phyloP scores from a whole-genome alignment of 2,329 filamentous ascomycete genomes.

The Penicillium brasilianum region DNA sequence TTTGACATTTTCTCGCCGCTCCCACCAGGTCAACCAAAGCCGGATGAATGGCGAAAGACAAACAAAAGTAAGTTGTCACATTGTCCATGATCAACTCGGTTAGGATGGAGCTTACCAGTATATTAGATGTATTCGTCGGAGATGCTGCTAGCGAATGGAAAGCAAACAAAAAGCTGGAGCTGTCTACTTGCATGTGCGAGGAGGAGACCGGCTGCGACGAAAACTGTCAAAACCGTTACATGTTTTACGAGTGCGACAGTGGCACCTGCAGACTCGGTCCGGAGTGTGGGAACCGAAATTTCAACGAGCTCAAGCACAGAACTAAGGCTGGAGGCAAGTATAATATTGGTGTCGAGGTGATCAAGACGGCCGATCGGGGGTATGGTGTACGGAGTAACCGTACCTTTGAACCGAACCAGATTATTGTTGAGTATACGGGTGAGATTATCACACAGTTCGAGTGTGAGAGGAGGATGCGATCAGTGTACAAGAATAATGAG shows the following conservation, averaged over 20 bases:
- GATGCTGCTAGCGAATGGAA: constrained; percentile 82
- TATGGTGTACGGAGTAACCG: constrained; percentile 91
- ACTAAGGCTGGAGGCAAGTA: constrained; percentile 81
- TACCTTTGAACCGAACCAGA: constrained; percentile 84
- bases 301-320: constrained; percentile 77
- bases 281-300: constrained; percentile 86
- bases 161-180: constrained; percentile 73
- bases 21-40: constrained; percentile 83
- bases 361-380: constrained; percentile 86
- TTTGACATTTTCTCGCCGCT: constrained; percentile 89
- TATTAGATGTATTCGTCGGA: constrained; percentile 82
- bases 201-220: constrained; percentile 82
- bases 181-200: constrained; percentile 78
- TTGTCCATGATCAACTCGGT: not conserved
- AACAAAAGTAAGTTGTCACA: constrained; percentile 73
- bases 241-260: constrained; percentile 95
- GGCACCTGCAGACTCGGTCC: constrained; percentile 82
- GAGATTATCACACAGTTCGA: constrained; percentile 97
- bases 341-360: constrained; percentile 90
- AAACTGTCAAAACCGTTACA: constrained; percentile 90
- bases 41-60: constrained; percentile 89
- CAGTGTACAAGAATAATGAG: constrained; percentile 90
- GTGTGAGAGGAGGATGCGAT: constrained; percentile 90
- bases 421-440: constrained; percentile 97
- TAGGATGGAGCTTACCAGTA: constrained; percentile 7